Conservation (phyloP, 2,329 filamentous ascomycete genomes). For the Aureobasidium sp. region DNA sequence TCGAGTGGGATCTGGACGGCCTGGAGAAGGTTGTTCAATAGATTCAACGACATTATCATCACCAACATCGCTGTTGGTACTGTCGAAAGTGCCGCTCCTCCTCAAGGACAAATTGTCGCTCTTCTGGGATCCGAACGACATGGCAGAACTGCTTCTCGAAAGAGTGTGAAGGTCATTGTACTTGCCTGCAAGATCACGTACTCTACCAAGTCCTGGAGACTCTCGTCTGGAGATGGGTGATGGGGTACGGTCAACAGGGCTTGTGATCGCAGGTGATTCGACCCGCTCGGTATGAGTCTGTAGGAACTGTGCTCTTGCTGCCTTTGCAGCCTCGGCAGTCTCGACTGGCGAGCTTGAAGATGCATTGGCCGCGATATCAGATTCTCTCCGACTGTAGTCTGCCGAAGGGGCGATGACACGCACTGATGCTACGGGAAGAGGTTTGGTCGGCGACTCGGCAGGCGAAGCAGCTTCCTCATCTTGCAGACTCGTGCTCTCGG, state of each 20-base stretch:
- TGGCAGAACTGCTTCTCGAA: slow-evolving; percentile 41
- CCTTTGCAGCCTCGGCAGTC: slow-evolving; percentile 17
- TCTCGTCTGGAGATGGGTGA: not conserved
- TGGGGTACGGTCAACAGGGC: not conserved
- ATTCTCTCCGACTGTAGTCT: slow-evolving; percentile 34
- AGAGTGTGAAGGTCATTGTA: slow-evolving; percentile 40
- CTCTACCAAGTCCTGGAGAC: slow-evolving; percentile 36
- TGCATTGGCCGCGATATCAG: slow-evolving; percentile 36
- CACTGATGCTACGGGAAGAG: not conserved
- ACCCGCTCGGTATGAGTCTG: slow-evolving; percentile 20
- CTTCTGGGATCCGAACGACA: slow-evolving; percentile 36
- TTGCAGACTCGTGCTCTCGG: slow-evolving; percentile 13
- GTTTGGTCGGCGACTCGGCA: not conserved
- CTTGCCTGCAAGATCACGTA: slow-evolving; percentile 45
- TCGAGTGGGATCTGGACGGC: slow-evolving; percentile 19
- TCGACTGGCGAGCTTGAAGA: slow-evolving; percentile 28
- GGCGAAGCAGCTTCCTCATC: not conserved
- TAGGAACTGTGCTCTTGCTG: slow-evolving; percentile 31
- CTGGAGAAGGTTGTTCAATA: not conserved
- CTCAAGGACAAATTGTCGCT: slow-evolving; percentile 32
- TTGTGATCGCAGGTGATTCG: slow-evolving; percentile 8
- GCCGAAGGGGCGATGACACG: slow-evolving; percentile 11
- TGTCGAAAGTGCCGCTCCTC: slow-evolving; percentile 20
- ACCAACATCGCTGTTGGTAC: not conserved
- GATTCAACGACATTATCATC: not conserved